A percentile compares a stretch with the other conserved stretches of the same genome.
Conservation (phyloP, 129 eudicot species). For the Artemisia annua region DNA sequence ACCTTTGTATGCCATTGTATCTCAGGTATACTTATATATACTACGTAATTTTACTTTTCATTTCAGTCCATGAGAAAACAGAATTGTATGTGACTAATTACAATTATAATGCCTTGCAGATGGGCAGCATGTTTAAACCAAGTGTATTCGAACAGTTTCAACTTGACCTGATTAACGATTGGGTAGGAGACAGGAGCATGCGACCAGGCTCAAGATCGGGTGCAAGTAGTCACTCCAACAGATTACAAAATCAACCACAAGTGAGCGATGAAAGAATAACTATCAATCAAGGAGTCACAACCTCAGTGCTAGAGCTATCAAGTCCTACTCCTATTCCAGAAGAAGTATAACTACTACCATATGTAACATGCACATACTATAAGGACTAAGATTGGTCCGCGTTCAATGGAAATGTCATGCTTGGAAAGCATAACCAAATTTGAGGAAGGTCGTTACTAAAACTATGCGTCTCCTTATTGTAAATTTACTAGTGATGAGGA, state of each 20-base stretch:
- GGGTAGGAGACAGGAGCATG: no score
- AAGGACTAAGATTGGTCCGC: not conserved
- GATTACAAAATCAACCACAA: not conserved
- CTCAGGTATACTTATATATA: conserved; percentile 51
- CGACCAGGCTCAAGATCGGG: not conserved
- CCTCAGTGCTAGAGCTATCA: not conserved
- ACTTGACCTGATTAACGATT: no score
- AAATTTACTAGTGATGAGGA: no score
- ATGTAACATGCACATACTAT: not conserved
- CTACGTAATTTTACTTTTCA: not conserved
- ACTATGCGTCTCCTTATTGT: no score
- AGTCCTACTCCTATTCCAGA: not conserved
- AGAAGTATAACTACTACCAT: not conserved
- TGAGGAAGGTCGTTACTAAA: no score
- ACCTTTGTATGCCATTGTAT: conserved; percentile 74
- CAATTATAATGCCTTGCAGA: conserved; percentile 5
- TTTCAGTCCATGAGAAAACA: not conserved
- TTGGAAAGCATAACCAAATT: no score
- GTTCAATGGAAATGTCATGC: not conserved
- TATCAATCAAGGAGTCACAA: not conserved
- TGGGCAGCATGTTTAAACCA: not conserved
- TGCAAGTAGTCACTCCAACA: not conserved
- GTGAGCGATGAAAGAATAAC: not conserved
- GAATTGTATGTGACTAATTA: not conserved
- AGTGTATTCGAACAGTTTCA: no score